Evolutionary conservation across 2,329 filamentous ascomycete genomes (phyloP), one percentile per base, ranked within the genome.

Genomic region (Talaromyces albobiverticillius): DNA sequence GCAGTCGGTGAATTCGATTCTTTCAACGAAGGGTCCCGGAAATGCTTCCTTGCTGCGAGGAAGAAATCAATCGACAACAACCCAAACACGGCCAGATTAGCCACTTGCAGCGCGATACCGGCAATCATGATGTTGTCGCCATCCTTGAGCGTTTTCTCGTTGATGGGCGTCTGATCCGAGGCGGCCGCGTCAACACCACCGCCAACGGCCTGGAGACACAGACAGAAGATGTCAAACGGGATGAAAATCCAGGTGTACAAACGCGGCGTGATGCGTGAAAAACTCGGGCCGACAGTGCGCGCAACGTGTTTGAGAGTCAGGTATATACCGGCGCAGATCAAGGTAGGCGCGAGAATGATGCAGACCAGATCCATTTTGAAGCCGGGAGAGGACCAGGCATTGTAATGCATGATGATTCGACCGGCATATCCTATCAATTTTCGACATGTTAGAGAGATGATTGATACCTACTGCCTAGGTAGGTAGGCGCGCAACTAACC

Each of bases 311-410:
- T 83, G 56, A 86, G 78, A 3, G 81, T 84, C 23, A 87, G 78
- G 71, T 86, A 87, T 67, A 86, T 80, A 63, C 76, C 79, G 59
- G 83, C 81, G 68, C 82, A 83, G 68, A 85, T 74, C 55, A 86
- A 76, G 26, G 83, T 62, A 3, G 63, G 63, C 7, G 60, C 63
- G 20, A 65, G 58, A 26, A 59, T 64, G 32, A 65, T 54, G 31
- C 60, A 62, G 51, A 58, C 57, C 29, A 64, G 75, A 50, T 72
- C 78, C 64, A 76, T 63, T 34, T 80, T 62, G 62, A 82, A 82
- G 2, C 71, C 71, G 13, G 67, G 59, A 13, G 68, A 62, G 51
- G 67, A 64, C 60, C 75, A 81, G 0, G 77, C 74, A 57, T 81
- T 75, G 54, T 71, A 61, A 63, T 77, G 69, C 57, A 81, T 64